phyloP scores from a whole-genome alignment of 192 early-diverging fungal species.

The Obelidium mucronatum region DNA sequence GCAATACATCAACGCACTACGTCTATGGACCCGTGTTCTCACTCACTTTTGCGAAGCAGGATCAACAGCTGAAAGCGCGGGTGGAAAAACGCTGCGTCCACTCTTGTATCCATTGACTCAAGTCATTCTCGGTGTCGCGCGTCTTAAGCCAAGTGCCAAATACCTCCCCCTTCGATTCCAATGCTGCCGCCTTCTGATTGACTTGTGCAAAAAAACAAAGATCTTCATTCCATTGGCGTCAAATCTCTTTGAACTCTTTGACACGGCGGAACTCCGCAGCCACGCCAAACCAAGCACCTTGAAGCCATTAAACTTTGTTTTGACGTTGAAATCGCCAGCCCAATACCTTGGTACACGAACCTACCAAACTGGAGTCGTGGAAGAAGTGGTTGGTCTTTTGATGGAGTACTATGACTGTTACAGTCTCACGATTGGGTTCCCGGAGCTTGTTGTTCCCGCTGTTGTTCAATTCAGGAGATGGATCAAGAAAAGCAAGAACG shows the following conservation, averaged over 20 bases:
- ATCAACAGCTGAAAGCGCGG: conserved; percentile 55
- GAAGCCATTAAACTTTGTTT: conserved; percentile 84
- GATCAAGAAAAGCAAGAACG: conserved; percentile 80
- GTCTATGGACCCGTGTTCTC: conserved; percentile 89
- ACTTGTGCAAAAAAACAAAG: conserved; percentile 73
- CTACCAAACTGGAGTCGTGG: conserved; percentile 83
- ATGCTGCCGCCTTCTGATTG: conserved; percentile 74
- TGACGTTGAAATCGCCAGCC: conserved; percentile 81
- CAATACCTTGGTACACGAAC: conserved; percentile 82
- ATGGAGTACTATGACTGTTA: conserved; percentile 78
- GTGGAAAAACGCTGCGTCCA: conserved; percentile 43
- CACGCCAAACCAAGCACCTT: conserved; percentile 79
- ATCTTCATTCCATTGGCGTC: conserved; percentile 87
- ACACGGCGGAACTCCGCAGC: conserved; percentile 69
- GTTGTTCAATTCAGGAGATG: conserved; percentile 84
- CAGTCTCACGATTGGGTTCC: conserved; percentile 88
- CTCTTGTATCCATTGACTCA: conserved; percentile 87
- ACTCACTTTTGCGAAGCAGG: conserved; percentile 71
- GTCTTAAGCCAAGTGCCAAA: conserved; percentile 88
- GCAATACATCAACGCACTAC: conserved; percentile 94
- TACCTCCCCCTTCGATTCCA: conserved; percentile 95
- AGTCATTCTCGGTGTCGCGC: conserved; percentile 40
- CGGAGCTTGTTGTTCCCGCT: conserved; percentile 89
- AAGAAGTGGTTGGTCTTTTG: conserved; percentile 77
- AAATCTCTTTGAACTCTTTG: conserved; percentile 80